Percentiles rank a stretch among this genome's conserved stretches.
Evolutionary conservation across 2,329 filamentous ascomycete genomes (phyloP).

Genomic region (Diatrype stigma): DNA sequence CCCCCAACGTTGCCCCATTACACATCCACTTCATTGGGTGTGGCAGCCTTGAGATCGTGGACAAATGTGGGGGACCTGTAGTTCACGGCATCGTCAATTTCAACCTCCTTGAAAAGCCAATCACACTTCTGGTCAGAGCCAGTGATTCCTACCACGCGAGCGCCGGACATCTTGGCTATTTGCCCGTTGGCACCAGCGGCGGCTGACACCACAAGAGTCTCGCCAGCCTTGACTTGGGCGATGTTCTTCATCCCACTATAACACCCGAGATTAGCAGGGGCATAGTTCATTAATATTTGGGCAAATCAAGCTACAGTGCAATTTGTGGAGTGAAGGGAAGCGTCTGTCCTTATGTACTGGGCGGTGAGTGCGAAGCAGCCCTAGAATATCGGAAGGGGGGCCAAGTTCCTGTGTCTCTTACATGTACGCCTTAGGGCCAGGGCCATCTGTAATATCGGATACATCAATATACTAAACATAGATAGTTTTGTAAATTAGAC

Average conservation of each 20-base stretch:
- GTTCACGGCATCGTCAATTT: constrained; percentile 53
- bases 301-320: not conserved
- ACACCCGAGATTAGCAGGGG: not conserved
- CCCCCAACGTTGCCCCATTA: constrained; percentile 65
- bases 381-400: not conserved
- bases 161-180: constrained; percentile 69
- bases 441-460: not conserved
- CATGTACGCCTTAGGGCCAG: not conserved
- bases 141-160: constrained; percentile 58
- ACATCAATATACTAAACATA: not conserved
- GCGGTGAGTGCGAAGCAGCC: not conserved
- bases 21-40: constrained; percentile 50
- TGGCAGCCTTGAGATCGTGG: constrained; percentile 47
- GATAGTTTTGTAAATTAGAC: no score
- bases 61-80: constrained; percentile 51
- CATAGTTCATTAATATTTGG: not conserved
- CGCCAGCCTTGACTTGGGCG: not conserved
- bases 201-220: constrained; percentile 41
- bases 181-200: constrained; percentile 73
- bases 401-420: not conserved
- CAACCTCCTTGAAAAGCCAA: constrained; percentile 49
- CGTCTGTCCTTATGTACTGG: not conserved
- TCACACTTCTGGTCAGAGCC: constrained; percentile 60
- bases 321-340: not conserved
- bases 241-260: not conserved